These are phyloP conservation scores for Theobroma cacao DNA, from an alignment of 345 rosid species.

Conservation along the genomic window DNA sequence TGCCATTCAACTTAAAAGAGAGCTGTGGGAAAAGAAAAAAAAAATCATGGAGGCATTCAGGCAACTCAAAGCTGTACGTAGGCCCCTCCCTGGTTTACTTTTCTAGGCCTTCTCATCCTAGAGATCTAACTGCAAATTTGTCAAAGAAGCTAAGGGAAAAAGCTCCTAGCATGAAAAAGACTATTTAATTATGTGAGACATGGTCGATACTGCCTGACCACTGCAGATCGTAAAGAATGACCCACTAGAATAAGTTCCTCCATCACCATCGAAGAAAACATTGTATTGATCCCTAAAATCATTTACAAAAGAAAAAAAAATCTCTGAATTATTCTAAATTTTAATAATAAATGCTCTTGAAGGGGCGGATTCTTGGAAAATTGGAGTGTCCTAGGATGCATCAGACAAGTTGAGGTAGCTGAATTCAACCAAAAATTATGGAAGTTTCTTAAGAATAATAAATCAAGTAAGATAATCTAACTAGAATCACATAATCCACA, in stretches of 20 bases:
- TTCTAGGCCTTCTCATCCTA: slow-evolving; percentile 1
- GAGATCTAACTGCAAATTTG: background rate
- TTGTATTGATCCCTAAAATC: background rate
- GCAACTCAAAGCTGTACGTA: too few species aligned
- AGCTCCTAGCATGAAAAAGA: background rate
- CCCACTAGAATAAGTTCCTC: background rate
- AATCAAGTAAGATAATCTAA: background rate
- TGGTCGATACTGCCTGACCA: background rate
- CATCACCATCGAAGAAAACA: background rate
- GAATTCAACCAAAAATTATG: background rate
- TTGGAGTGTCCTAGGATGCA: background rate
- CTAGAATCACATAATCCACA: background rate
- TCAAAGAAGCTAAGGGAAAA: background rate
- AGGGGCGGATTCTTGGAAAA: background rate
- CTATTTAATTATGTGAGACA: background rate
- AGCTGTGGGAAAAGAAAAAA: too few species aligned
- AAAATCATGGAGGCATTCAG: background rate
- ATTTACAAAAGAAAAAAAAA: background rate
- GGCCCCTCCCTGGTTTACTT: background rate
- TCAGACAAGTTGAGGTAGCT: background rate
- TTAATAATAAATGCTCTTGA: background rate
- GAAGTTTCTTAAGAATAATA: background rate
- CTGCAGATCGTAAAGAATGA: background rate
- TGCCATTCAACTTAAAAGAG: too few species aligned
- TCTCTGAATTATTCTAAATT: background rate